Evolutionary conservation across 768 basidiomycete species (phyloP).

Genomic region (Suillus sp.): DNA sequence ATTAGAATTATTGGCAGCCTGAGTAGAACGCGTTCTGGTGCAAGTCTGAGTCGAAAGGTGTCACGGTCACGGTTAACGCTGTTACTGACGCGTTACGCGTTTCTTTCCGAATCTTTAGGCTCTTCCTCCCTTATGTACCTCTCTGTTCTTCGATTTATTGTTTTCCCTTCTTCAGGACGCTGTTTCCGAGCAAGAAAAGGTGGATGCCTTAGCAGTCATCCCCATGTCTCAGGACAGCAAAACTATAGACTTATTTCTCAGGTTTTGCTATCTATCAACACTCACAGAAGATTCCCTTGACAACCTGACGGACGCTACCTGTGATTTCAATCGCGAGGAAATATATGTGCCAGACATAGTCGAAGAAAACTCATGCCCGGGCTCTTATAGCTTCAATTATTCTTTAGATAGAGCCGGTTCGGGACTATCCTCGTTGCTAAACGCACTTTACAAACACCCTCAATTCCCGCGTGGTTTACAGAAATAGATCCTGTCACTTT

Average conservation of each 20-base stretch:
- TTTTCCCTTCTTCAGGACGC: slow-evolving; percentile 32
- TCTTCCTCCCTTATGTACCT: slow-evolving; percentile 37
- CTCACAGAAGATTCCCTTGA: slow-evolving; percentile 22
- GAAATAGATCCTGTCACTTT: slow-evolving; percentile 32
- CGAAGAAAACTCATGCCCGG: slow-evolving; percentile 21
- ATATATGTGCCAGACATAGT: slow-evolving; percentile 21
- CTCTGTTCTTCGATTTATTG: slow-evolving; percentile 36
- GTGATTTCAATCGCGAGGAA: slow-evolving; percentile 22
- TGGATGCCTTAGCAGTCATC: slow-evolving; percentile 26
- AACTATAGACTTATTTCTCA: slow-evolving; percentile 26
- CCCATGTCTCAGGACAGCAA: slow-evolving; percentile 23
- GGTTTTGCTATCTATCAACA: slow-evolving; percentile 32
- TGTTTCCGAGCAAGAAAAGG: slow-evolving; percentile 15
- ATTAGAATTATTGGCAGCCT: background rate
- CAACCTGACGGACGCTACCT: slow-evolving; percentile 12
- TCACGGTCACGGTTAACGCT: background rate
- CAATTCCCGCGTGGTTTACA: slow-evolving; percentile 24
- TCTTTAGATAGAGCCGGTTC: slow-evolving; percentile 25
- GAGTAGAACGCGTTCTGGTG: background rate
- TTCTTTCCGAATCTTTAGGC: slow-evolving; percentile 22
- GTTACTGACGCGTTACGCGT: slow-evolving; percentile 3
- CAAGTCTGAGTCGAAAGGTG: background rate
- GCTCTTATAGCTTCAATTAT: slow-evolving; percentile 21
- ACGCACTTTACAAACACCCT: slow-evolving; percentile 27
- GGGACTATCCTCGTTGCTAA: slow-evolving; percentile 35